Evolutionary conservation across 345 rosid genomes (phyloP), one percentile per base, ranked within the genome.

Genomic region (Brassica nigra): DNA sequence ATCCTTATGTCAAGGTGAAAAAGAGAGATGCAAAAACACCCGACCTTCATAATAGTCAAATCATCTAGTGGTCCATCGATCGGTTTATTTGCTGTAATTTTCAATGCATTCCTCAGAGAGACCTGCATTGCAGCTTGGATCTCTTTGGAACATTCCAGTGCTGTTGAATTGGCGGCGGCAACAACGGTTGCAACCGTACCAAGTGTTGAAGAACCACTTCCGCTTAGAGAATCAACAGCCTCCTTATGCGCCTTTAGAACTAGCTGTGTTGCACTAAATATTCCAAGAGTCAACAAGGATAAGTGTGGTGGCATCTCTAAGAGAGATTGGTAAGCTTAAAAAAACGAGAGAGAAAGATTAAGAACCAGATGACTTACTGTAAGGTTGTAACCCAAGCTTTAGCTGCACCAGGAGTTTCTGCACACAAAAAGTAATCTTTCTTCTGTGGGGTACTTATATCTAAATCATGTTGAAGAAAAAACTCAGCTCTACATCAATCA

Each of bases 91-190:
- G 88, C 76, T 27, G 90, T 80, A 68, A 89, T 81, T 79, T 95
- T 95, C 52, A 93, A 80, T 11, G 97, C 90, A 86, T 88, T 93
- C 87, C 97, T 96, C 90, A 93, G 86, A 64, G 97, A 92, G 58
- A 96, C 86, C 86, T 96, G 97, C 98, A 96, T 96, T 73, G 99
- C 97, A 8, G 92, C 94, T 87, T 96, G 96, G 76, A 96, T 96
- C 84, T 96, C 99, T 86, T 88, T 96, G 62, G 99, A 92, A 80
- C 97, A 88, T 88, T 92, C 97, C 82, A 69, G 67, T 23, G 99
- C 97, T 31, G 95, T 96, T 77, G 99, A 93, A 90, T 96, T 96
- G 28, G 99, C 99, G 71, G 98, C 97, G 31, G 97, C 95, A 81
- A 96, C 98, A 59, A 93, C 98, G 12, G 98, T 77, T 18, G 99